Base-by-base conservation (phyloP, 2,329 filamentous ascomycete genomes). In the Neoascochyta sp. region DNA sequence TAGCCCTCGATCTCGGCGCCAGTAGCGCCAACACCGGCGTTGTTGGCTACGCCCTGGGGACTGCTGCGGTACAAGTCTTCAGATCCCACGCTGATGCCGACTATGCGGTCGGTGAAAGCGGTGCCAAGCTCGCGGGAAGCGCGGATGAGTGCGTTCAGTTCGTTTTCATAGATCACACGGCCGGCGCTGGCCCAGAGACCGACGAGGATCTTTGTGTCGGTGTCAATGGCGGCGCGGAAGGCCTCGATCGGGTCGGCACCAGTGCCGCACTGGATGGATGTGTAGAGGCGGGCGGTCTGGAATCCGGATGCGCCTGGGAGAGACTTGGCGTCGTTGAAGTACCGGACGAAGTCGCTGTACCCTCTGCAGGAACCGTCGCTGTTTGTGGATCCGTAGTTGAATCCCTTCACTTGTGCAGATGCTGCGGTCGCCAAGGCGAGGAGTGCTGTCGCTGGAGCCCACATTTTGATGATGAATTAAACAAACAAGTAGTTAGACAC, bases 181-280 rank as follows among this genome's bases (percentile, higher is more conserved):
- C 80, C 80, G 21, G 70, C 82, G 0, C 84, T 89, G 9, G 80
- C 78, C 88, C 88, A 95, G 19, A 95, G 69, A 47, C 86, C 86
- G 9, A 94, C 76, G 10, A 95, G 75, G 16, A 95, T 74, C 22
- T 75, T 72, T 3, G 85, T 92, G 50, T 85, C 74, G 39, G 93
- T 86, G 48, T 74, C 69, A 53, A 82, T 86, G 49, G 77, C 75
- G 13, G 72, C 70, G n/a, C 32, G 36, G 36, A 46, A 50, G 14
- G 49, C 49, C n/a, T 39, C 39, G 13, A 53, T 53, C 14, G 47
- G 47, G 2, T 44, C 32, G 60, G 73, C 78, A 41, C 73, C 63
- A 4, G 81, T 80, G 43, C 77, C 80, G 16, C 64, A 76, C 72
- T 86, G 82, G 23, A 83, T 70, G 68, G 77, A 85, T 43, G 82